These are phyloP conservation scores for Tulasnella sp. DNA, from an alignment of 768 basidiomycete species.

Conservation along the genomic window DNA sequence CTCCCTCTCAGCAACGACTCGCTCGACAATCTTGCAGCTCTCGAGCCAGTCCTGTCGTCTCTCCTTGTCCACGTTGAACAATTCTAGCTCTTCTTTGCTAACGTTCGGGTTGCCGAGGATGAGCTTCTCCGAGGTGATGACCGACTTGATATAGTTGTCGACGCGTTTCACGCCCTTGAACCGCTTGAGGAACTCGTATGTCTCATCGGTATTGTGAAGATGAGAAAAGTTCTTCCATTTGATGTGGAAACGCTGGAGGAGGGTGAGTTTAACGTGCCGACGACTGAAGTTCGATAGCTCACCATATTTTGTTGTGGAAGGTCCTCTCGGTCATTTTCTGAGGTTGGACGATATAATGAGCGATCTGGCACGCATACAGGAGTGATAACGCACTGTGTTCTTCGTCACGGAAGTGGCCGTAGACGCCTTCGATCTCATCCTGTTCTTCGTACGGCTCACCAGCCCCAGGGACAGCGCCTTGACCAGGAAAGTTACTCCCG, in stretches of 20 bases:
- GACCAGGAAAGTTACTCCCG: neutral
- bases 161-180: conserved; percentile 95
- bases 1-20: conserved; percentile 66
- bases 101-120: conserved; percentile 52
- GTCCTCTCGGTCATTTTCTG: conserved; percentile 57
- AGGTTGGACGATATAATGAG: neutral
- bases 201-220: conserved; percentile 98
- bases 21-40: conserved; percentile 80
- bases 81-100: conserved; percentile 79
- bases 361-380: neutral
- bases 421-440: conserved; percentile 81
- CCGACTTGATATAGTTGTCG: conserved; percentile 93
- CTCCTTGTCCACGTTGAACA: conserved; percentile 79
- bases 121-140: conserved; percentile 49
- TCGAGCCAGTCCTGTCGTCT: conserved; percentile 86
- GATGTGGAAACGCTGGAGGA: conserved; percentile 81
- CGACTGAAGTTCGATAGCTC: conserved; percentile 23
- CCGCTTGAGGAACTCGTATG: conserved; percentile 87
- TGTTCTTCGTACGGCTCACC: conserved; percentile 32
- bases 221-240: conserved; percentile 99
- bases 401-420: conserved; percentile 78
- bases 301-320: conserved; percentile 83
- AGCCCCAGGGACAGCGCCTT: neutral
- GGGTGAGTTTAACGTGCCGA: conserved; percentile 19
- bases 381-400: conserved; percentile 34